Percentiles rank a stretch among this genome's conserved stretches.
Evolutionary conservation across 768 basidiomycete species (phyloP).

Genomic region (Lentinula lateritia): DNA sequence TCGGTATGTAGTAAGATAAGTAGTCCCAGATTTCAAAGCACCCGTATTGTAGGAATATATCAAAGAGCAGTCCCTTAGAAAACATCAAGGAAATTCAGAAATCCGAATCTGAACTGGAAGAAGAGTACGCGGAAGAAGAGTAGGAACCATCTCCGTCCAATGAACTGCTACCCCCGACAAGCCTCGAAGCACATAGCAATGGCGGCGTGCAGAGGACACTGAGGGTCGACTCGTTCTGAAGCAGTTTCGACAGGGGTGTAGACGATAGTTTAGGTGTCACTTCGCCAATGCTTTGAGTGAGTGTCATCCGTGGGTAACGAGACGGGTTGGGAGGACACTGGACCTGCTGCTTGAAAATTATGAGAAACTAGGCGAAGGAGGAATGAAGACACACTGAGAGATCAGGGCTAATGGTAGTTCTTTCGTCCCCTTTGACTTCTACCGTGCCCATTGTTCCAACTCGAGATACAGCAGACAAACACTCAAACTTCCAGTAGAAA

Average conservation of each 20-base stretch:
- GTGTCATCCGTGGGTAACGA: not conserved
- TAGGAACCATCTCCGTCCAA: not conserved
- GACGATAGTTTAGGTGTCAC: not conserved
- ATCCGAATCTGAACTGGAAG: conserved; percentile 5
- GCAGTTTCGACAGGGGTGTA: not conserved
- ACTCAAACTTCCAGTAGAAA: conserved; percentile 28
- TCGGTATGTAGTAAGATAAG: not conserved
- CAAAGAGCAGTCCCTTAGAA: not conserved
- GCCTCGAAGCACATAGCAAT: conserved; percentile 1
- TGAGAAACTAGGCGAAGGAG: not conserved
- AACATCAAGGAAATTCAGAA: not conserved
- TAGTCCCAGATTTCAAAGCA: not conserved
- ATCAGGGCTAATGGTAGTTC: not conserved
- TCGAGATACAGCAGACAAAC: conserved; percentile 18
- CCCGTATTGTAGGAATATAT: no score
- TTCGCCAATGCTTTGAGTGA: not conserved
- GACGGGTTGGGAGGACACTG: not conserved
- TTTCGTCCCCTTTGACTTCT: not conserved
- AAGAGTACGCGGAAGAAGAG: conserved; percentile 5
- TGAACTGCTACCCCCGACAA: not conserved
- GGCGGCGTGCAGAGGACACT: not conserved
- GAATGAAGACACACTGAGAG: not conserved
- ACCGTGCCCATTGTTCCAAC: not conserved
- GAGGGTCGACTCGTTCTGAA: not conserved
- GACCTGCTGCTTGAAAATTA: not conserved